These are phyloP conservation scores for Aspergillus aculeatinus DNA, from an alignment of 2,329 filamentous ascomycete genomes.

Conservation along the genomic window DNA sequence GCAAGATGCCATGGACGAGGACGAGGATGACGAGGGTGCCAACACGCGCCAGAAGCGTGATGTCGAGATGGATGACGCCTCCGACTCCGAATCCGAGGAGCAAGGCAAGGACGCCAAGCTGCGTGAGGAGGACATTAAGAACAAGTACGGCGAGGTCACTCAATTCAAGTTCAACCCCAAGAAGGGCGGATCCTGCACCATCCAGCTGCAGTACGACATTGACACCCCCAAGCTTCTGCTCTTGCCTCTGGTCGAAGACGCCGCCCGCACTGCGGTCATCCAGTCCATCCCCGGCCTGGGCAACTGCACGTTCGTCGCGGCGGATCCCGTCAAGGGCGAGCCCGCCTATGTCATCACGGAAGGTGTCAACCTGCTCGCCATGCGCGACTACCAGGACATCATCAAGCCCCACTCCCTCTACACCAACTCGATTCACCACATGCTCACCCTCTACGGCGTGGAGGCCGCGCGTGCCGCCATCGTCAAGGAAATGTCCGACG, in stretches of 20 bases:
- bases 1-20: slow-evolving; percentile 59
- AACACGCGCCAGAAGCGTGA: slow-evolving; percentile 30
- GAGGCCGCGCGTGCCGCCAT: slow-evolving; percentile 89
- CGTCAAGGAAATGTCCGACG: slow-evolving; percentile 76
- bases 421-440: slow-evolving; percentile 88
- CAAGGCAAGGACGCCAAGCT: slow-evolving; percentile 44
- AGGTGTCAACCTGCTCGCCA: slow-evolving; percentile 84
- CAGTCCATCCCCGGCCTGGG: slow-evolving; percentile 80
- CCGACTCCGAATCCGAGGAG: slow-evolving; percentile 39
- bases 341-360: slow-evolving; percentile 66
- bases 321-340: slow-evolving; percentile 52
- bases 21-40: slow-evolving; percentile 54
- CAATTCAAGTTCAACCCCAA: slow-evolving; percentile 77
- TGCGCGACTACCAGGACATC: slow-evolving; percentile 82
- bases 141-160: slow-evolving; percentile 65
- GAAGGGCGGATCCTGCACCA: slow-evolving; percentile 70
- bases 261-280: slow-evolving; percentile 74
- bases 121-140: slow-evolving; percentile 65
- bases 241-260: slow-evolving; percentile 82
- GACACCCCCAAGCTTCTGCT: slow-evolving; percentile 87
- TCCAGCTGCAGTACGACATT: slow-evolving; percentile 79
- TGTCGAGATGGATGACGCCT: slow-evolving; percentile 35
- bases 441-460: slow-evolving; percentile 84
- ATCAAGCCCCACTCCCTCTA: slow-evolving; percentile 83
- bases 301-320: slow-evolving; percentile 67